These are phyloP conservation scores for Oenanthe sinensis DNA, from an alignment of 129 eudicot genomes.

Conservation along the genomic window DNA sequence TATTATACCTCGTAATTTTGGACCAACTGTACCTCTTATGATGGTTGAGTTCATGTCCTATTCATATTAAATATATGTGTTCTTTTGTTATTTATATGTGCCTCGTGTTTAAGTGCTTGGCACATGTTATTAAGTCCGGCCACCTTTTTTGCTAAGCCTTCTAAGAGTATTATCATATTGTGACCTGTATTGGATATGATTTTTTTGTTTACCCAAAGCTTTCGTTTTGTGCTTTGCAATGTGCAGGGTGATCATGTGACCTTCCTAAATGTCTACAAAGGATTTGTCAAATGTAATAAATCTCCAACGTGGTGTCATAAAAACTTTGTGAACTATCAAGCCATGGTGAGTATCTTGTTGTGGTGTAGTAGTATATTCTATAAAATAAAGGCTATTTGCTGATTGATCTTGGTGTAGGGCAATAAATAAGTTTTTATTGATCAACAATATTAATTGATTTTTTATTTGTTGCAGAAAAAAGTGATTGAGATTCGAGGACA, in stretches of 20 bases:
- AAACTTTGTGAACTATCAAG: conserved; percentile 83
- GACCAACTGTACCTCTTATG: too few species aligned
- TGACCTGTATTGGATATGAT: not conserved
- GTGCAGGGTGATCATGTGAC: conserved; percentile 98
- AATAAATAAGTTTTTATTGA: not conserved
- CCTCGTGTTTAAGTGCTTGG: too few species aligned
- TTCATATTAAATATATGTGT: too few species aligned
- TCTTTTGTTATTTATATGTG: too few species aligned
- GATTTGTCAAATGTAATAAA: conserved; percentile 72
- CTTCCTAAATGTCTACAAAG: conserved; percentile 81
- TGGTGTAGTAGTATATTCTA: not conserved
- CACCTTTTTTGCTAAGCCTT: not conserved
- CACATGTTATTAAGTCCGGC: too few species aligned
- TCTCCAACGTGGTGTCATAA: conserved; percentile 94
- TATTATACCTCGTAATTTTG: not conserved
- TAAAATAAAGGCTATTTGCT: not conserved
- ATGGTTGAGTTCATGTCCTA: too few species aligned
- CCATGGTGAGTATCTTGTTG: conserved; percentile 53
- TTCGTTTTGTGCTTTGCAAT: not conserved
- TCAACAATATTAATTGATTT: not conserved
- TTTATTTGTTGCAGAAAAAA: conserved; percentile 50
- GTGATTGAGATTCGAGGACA: conserved; percentile 76
- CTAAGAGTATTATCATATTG: not conserved
- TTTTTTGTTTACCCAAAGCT: not conserved
- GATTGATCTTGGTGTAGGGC: not conserved